phyloP scores from a whole-genome alignment of 2,329 filamentous ascomycete species.

The Aspergillus vadensis region DNA sequence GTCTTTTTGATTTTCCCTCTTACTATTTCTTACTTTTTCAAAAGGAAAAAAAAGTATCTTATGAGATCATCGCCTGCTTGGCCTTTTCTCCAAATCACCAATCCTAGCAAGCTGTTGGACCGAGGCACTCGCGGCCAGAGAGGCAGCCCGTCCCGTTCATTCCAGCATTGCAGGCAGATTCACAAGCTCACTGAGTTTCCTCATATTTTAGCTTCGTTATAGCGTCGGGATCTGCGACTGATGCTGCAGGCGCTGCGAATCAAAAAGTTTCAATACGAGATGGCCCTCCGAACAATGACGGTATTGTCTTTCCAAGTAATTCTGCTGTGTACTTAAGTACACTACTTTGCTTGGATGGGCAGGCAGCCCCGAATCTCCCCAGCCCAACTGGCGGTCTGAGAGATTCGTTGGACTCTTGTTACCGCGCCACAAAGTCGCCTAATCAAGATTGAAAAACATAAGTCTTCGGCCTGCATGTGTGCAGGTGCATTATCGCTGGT shows the following conservation, averaged over 20 bases:
- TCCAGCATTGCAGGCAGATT: background rate
- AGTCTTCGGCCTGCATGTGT: background rate
- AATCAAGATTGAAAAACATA: background rate
- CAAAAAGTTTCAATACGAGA: constrained; percentile 5
- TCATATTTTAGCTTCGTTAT: background rate
- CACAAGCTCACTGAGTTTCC: background rate
- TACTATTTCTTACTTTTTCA: background rate
- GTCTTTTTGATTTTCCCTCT: background rate
- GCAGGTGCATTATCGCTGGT: background rate
- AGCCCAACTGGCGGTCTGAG: background rate
- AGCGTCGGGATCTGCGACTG: background rate
- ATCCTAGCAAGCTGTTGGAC: constrained; percentile 7
- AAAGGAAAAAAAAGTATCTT: background rate
- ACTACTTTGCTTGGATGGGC: background rate
- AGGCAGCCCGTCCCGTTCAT: constrained; percentile 11
- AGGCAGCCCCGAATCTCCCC: background rate
- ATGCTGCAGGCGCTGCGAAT: constrained; percentile 2
- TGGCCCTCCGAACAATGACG: constrained; percentile 11
- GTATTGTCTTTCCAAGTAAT: background rate
- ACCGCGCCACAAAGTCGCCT: background rate
- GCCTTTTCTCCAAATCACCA: background rate
- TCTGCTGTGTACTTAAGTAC: background rate
- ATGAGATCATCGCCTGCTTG: constrained; percentile 5
- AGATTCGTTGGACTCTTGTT: background rate
- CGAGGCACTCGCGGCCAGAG: constrained; percentile 23